Evolutionary conservation across 2,329 filamentous ascomycete species (phyloP), one percentile per base, ranked within the genome.

Genomic region (Stachybotrys chlorohalonatus): DNA sequence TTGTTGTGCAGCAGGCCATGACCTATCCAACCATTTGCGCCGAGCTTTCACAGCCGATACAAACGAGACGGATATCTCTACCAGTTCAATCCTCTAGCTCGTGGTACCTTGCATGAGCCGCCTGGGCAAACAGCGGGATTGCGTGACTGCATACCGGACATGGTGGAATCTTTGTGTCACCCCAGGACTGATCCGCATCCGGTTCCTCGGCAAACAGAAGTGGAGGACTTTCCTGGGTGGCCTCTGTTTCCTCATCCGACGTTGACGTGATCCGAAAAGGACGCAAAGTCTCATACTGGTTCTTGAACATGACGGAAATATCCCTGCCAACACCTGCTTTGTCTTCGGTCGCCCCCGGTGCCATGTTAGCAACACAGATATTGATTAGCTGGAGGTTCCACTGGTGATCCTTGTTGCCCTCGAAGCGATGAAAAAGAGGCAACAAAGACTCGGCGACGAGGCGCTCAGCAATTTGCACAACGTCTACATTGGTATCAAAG

Each of bases 361-460:
- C 79, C 85, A 97, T 93, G 66, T 96, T 95, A 13, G 89, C 87
- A 7, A 89, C 91, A 49, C 90, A 92, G 24, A 97, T 75, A 60
- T 96, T 97, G 56, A 97, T 76, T 52, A 97, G 73, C 59, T 87
- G 89, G 16, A 96, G 70, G 60, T 93, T 89, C 87, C 89, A 95
- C 8, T 77, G 75, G 56, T 79, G 80, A 7, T 77, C 73, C 58
- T 79, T 81, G 57, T 87, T 84, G 0, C 84, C 79, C 59, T 93
- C 86, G 11, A 96, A 74, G 57, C 83, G 85, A 13, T 84, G 82
- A 64, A 96, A 90, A 67, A 95, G 80, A 0, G 83, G 82, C 3
- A 91, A 61, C 16, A 95, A 68, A 1, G 78, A 71, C 57, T 94
- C 87, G 5, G 77, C 71, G 0, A 92, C 86, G 1, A 96, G 76